phyloP scores from a whole-genome alignment of 495 filamentous ascomycete genomes.

The Aspergillus ostianus region DNA sequence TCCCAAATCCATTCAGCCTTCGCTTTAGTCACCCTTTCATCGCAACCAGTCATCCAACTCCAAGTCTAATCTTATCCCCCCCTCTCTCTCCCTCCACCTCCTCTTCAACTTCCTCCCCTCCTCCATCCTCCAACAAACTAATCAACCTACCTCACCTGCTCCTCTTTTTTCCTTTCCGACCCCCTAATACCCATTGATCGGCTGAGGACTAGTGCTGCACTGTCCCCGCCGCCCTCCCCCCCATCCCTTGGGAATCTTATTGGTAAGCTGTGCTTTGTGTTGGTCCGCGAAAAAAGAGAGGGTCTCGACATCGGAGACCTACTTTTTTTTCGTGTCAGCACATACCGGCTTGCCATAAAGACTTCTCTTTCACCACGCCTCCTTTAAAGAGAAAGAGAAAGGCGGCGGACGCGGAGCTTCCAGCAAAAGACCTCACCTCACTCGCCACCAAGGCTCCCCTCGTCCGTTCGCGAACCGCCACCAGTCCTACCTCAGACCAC shows the following conservation, averaged over 20 bases:
- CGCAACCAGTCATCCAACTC: not conserved
- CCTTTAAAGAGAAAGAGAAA: constrained; percentile 81
- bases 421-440: constrained; percentile 47
- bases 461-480: constrained; percentile 29
- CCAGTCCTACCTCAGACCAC: constrained; percentile 21
- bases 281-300: constrained; percentile 21
- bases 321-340: constrained; percentile 22
- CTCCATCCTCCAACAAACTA: not conserved
- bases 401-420: constrained; percentile 72
- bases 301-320: constrained; percentile 23
- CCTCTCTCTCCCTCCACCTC: constrained; percentile 8
- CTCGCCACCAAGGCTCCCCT: constrained; percentile 37
- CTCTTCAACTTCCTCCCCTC: constrained; percentile 4
- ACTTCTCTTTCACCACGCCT: constrained; percentile 57
- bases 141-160: not conserved
- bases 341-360: constrained; percentile 17
- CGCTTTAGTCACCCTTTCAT: not conserved
- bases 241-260: constrained; percentile 3
- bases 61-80: not conserved
- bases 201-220: constrained; percentile 12
- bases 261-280: constrained; percentile 28
- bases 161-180: not conserved
- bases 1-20: not conserved
- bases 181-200: constrained; percentile 7
- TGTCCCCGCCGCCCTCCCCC: constrained; percentile 5